A percentile compares a stretch with the other conserved stretches of the same genome.
Evolutionary conservation across 768 basidiomycete genomes (phyloP).

Genomic region (Xerocomellus chrysenteron): DNA sequence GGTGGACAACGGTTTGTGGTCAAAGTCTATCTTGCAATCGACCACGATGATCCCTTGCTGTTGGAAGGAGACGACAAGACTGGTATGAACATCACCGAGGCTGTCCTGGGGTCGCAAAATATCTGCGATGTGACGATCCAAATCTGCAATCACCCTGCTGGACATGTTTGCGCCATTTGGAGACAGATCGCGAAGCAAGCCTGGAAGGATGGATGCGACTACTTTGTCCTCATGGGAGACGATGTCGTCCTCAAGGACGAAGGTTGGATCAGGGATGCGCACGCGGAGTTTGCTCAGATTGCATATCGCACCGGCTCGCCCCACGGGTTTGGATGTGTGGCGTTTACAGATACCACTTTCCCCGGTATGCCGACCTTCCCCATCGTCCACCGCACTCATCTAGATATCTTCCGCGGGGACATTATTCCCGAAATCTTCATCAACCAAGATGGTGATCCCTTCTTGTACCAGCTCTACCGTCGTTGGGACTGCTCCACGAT

Average conservation of each 20-base stretch:
- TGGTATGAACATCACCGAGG: constrained; percentile 34
- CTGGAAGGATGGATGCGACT: constrained; percentile 48
- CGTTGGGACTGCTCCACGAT: constrained; percentile 51
- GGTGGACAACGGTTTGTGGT: constrained; percentile 36
- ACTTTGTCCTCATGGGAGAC: constrained; percentile 55
- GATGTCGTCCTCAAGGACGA: constrained; percentile 51
- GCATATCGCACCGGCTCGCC: constrained; percentile 33
- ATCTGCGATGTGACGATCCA: constrained; percentile 38
- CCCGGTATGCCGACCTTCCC: constrained; percentile 66
- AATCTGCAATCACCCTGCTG: constrained; percentile 40
- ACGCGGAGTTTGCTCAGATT: constrained; percentile 39
- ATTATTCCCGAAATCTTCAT: constrained; percentile 52
- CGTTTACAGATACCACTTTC: constrained; percentile 54
- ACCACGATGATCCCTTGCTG: constrained; percentile 47
- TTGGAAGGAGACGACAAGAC: constrained; percentile 13
- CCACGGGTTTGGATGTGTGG: constrained; percentile 54
- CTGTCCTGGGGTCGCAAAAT: constrained; percentile 37
- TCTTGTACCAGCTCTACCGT: constrained; percentile 59
- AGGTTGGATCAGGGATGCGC: constrained; percentile 49
- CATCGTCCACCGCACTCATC: constrained; percentile 51
- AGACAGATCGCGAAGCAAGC: constrained; percentile 47
- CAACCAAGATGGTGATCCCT: constrained; percentile 61
- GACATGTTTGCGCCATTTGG: constrained; percentile 56
- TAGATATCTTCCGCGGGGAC: constrained; percentile 52
- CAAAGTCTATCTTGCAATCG: constrained; percentile 53